Conservation (phyloP, 163 green algal genomes). For the Scenedesmus sp. region DNA sequence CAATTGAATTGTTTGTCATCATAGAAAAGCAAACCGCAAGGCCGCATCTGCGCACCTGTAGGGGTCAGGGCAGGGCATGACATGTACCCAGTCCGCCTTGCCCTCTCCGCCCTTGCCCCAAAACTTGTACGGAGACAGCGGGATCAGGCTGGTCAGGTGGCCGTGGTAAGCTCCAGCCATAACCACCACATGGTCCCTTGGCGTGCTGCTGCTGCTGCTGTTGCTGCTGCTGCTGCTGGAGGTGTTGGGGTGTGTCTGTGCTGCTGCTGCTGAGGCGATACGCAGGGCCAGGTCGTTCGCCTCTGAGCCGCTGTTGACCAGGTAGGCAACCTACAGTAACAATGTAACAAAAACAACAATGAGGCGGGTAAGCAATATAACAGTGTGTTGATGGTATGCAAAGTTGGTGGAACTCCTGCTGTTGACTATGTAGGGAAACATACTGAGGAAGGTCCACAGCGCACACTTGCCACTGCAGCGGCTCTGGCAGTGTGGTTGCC, state of each 20-base stretch:
- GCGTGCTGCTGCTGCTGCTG: not conserved
- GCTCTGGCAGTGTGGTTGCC: no score
- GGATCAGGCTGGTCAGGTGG: slow-evolving; percentile 63
- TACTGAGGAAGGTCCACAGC: no score
- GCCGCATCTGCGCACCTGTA: slow-evolving; percentile 65
- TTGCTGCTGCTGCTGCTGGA: slow-evolving; percentile 32
- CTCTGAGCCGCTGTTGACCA: slow-evolving; percentile 83
- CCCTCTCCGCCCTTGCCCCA: slow-evolving; percentile 65
- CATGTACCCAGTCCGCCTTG: slow-evolving; percentile 60
- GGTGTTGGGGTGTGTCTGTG: not conserved
- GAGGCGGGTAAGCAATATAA: not conserved
- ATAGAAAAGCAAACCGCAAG: not conserved
- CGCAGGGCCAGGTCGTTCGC: slow-evolving; percentile 91
- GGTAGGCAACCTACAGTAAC: slow-evolving; percentile 70
- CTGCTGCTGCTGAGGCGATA: slow-evolving; percentile 65
- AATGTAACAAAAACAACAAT: not conserved
- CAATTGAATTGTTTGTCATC: no score
- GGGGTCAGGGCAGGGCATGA: slow-evolving; percentile 81
- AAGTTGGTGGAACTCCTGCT: no score
- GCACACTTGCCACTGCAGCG: no score
- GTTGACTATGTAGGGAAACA: no score
- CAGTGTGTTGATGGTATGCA: not conserved
- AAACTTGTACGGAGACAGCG: slow-evolving; percentile 77
- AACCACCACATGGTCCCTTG: slow-evolving; percentile 57
- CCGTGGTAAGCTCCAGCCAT: slow-evolving; percentile 88